phyloP scores from a whole-genome alignment of 768 basidiomycete species.

The Russula emetica region DNA sequence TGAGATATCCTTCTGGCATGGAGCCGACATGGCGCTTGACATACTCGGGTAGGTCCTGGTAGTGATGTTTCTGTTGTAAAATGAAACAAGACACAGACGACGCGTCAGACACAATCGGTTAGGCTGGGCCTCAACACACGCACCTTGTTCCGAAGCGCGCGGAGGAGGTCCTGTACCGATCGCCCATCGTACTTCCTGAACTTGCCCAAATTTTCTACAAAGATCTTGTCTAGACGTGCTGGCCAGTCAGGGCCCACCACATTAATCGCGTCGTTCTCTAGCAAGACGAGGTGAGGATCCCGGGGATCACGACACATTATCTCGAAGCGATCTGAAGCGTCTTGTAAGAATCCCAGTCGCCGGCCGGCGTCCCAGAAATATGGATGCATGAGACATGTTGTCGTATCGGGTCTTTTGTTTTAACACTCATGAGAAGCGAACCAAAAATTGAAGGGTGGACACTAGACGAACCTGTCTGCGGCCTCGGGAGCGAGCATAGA shows the following conservation, averaged over 20 bases:
- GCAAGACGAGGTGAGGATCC: conserved; percentile 63
- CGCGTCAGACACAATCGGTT: conserved; percentile 1
- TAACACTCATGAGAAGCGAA: not conserved
- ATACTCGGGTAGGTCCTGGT: conserved; percentile 92
- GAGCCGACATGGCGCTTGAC: conserved; percentile 85
- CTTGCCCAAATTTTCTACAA: conserved; percentile 94
- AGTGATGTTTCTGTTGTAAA: conserved; percentile 80
- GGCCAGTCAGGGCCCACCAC: conserved; percentile 94
- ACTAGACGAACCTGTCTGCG: conserved; percentile 54
- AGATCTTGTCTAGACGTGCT: conserved; percentile 74
- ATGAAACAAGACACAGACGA: not conserved
- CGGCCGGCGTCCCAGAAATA: conserved; percentile 94
- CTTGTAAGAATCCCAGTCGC: conserved; percentile 90
- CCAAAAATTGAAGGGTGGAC: not conserved
- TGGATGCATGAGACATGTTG: conserved; percentile 83
- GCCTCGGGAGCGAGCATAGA: conserved; percentile 79
- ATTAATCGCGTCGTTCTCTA: conserved; percentile 64
- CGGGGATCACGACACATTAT: conserved; percentile 94
- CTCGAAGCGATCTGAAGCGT: conserved; percentile 96
- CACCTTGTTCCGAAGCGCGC: conserved; percentile 95
- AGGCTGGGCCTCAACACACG: conserved; percentile 28
- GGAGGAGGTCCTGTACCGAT: conserved; percentile 85
- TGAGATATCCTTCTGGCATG: conserved; percentile 88
- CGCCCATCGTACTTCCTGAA: conserved; percentile 94
- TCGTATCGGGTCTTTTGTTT: conserved; percentile 75